phyloP scores from a whole-genome alignment of 1,284 basidiomycete species.

The Ustanciosporium gigantosporum region DNA sequence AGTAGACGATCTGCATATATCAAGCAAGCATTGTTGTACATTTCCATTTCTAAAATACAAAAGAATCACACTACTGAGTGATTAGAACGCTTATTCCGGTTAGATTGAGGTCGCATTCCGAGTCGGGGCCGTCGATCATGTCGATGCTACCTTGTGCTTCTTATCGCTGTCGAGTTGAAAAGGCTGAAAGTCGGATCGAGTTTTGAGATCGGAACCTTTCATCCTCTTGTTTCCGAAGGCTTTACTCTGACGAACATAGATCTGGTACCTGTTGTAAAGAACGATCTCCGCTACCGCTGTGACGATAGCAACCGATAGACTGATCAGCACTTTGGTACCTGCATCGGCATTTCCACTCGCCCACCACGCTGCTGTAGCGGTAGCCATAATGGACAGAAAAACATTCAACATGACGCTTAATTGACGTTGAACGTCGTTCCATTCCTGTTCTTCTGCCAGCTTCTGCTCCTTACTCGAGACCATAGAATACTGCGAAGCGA shows the following conservation, averaged over 20 bases:
- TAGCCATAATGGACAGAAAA: constrained; percentile 22
- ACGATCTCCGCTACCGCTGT: constrained; percentile 27
- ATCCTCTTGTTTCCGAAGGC: constrained; percentile 6
- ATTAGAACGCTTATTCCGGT: too few relatives aligned
- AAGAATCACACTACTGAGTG: too few relatives aligned
- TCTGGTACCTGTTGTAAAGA: constrained; percentile 27
- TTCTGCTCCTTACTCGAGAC: background rate
- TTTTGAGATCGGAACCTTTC: constrained; percentile 22
- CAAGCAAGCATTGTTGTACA: too few relatives aligned
- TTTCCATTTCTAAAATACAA: too few relatives aligned
- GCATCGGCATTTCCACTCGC: constrained; percentile 13
- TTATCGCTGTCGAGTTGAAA: constrained; percentile 3
- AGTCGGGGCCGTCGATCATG: too few relatives aligned
- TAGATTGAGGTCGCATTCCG: too few relatives aligned
- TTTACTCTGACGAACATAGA: constrained; percentile 21
- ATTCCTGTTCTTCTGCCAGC: constrained; percentile 14
- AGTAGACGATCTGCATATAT: too few relatives aligned
- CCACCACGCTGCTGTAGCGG: constrained; percentile 33
- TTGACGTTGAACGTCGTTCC: constrained; percentile 19
- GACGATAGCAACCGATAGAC: constrained; percentile 16
- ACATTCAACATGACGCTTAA: constrained; percentile 36
- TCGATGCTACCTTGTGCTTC: too few relatives aligned
- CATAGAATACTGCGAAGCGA: constrained; percentile 2
- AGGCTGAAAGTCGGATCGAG: constrained; percentile 6
- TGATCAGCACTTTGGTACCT: constrained; percentile 13